Base-by-base conservation (phyloP, 331 rosid species). In the Saraca asoca region DNA sequence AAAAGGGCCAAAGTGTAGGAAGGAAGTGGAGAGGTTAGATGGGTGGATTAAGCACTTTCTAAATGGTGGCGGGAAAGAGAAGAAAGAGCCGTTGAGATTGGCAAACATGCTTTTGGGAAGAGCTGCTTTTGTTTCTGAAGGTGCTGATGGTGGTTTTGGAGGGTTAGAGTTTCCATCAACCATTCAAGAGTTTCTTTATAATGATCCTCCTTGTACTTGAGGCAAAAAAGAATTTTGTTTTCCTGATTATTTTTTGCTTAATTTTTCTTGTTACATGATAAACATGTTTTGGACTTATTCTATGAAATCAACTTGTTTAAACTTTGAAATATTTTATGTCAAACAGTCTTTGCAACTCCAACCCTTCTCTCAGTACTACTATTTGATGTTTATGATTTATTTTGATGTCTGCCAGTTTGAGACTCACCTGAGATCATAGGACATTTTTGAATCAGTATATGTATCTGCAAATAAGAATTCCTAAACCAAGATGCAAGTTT, bases 1-100 rank as follows among this genome's bases (percentile, higher is more conserved):
- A 64, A 83, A 80, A 54, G 98, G 96, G 38, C 96, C 96, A 4
- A 92, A 83, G 82, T 92, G 96, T 61, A 63, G 61, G 71, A 83
- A 81, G 78, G 96, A 92, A 75, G 70, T 71, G 64, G 59, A 77
- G 85, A 85, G 98, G 74, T 69, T 92, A 64, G 80, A 86, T 69
- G 88, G 88, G 57, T 89, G 98, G 95, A 92, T 92, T 49, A 61
- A 83, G 15, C 81, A 75, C 73, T 89, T 85, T 14, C 0, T 76
- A 72, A 79, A 74, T 81, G 81, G 82, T 13, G 80, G 66, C 63
- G 88, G 77, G 10, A 77, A 68, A 69, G 83, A 81, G 55, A 86
- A 71, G 68, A 72, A 56, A 49, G 96, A 91, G 70, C 93, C 93
- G 5, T 81, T 91, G 19, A 85, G 98, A 48, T 75, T 91, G 81